A percentile compares a stretch with the other conserved stretches of the same genome.
Conservation (phyloP, 768 basidiomycete species). For the Artomyces pyxidatus region DNA sequence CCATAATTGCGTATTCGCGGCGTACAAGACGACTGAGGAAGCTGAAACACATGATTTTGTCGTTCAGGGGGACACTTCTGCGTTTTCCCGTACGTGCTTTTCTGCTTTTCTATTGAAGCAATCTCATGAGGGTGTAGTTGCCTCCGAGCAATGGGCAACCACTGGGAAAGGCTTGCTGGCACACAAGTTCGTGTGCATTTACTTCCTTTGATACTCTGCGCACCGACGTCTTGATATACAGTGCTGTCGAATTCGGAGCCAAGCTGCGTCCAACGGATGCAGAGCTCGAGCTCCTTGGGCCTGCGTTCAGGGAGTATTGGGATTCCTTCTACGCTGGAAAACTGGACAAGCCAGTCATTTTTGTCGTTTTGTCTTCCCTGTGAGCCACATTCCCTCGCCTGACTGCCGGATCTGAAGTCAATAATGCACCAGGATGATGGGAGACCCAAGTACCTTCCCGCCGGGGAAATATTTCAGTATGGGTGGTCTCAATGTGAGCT, state of each 20-base stretch:
- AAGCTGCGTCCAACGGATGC: constrained; percentile 44
- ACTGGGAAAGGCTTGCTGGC: constrained; percentile 41
- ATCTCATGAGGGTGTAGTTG: constrained; percentile 18
- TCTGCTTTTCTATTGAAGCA: not conserved
- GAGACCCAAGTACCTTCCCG: constrained; percentile 9
- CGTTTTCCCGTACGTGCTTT: not conserved
- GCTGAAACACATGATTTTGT: constrained; percentile 14
- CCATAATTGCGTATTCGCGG: constrained; percentile 9
- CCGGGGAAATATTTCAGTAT: constrained; percentile 10
- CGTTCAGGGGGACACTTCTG: constrained; percentile 7
- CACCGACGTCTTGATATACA: not conserved
- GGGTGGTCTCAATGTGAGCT: constrained; percentile 4
- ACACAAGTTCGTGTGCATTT: constrained; percentile 30
- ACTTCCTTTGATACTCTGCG: too few species aligned
- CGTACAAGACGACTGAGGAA: constrained; percentile 8
- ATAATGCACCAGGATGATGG: constrained; percentile 4
- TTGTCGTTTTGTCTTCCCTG: constrained; percentile 34
- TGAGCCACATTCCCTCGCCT: too few species aligned
- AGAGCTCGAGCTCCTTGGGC: constrained; percentile 41
- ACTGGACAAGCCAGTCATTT: constrained; percentile 48
- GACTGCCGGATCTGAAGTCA: too few species aligned
- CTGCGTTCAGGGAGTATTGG: constrained; percentile 43
- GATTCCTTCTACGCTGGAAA: constrained; percentile 37
- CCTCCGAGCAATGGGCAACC: constrained; percentile 26
- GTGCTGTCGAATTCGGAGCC: constrained; percentile 39